Evolutionary conservation across 257 asterid species (phyloP), one percentile per base, ranked within the genome.

Genomic region (Buddleja alternifolia): DNA sequence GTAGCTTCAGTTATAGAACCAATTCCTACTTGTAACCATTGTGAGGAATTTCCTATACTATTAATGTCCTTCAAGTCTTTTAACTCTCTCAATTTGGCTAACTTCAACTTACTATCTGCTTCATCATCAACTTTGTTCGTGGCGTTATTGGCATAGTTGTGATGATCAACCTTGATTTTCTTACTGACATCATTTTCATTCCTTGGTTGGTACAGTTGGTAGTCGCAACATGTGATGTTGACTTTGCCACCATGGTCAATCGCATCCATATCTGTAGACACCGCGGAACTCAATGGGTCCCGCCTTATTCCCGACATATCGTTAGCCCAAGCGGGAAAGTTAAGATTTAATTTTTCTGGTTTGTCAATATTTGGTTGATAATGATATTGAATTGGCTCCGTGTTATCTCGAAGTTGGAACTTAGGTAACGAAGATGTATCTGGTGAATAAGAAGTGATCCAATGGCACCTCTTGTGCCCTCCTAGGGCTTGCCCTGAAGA

Each of bases 401-500:
- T 41, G 4, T 47, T 74, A n/a, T 73, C 73, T 15, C 66, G 77
- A 36, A 74, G 63, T 10, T 73, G 80, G 12, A 74, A 64, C 72
- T 80, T 85, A 7, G 78, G 39, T 9, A 72, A 3, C 6, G 80
- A 54, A 24, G 66, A 24, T 0, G 80, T 24, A 37, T 73, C 81
- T 21, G 71, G 71, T 42, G 87, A 51, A 48, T 74, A 72, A 3
- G 84, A 73, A 0, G 83, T 75, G 77, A 86, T 81, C 92, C 92
- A 86, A 59, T 86, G 92, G 42, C 92, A 81, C 57, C 92, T 81
- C 55, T 83, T 83, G 63, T 86, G 92, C 1, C 89, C 89, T 16
- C 92, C 92, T 1, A 86, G 63, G 3, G 89, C 89, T 68, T 86
- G 92, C 9, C 92, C 89, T 0, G 92, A 74, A 23, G 92, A 78